phyloP scores from a whole-genome alignment of 345 rosid species.

The Citrus hindsii region DNA sequence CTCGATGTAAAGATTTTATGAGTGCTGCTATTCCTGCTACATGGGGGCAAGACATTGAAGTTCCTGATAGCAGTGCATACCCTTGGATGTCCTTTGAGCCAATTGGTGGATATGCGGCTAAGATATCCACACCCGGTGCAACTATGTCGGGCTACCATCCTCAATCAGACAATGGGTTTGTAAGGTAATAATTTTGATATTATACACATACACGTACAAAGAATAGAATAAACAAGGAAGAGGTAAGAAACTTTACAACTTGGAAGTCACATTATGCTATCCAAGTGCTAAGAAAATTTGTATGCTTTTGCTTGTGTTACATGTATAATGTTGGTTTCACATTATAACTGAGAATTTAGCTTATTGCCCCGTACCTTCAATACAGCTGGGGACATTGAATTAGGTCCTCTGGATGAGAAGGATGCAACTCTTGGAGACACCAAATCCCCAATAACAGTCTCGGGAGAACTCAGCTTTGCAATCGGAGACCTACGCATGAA shows the following conservation, averaged over 20 bases:
- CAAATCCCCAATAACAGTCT: conserved; percentile 32
- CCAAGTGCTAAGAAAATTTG: neutral
- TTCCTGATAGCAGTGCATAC: conserved; percentile 43
- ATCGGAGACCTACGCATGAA: conserved; percentile 21
- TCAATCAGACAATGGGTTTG: neutral
- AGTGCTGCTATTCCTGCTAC: conserved; percentile 60
- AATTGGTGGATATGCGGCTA: conserved; percentile 29
- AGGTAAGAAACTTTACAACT: neutral
- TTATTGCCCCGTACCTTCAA: conserved; percentile 35
- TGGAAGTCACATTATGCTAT: neutral
- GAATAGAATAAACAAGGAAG: neutral
- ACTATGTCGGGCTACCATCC: conserved; percentile 31
- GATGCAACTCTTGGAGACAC: conserved; percentile 51
- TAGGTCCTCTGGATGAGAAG: conserved; percentile 68
- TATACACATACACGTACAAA: neutral
- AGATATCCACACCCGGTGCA: conserved; percentile 39
- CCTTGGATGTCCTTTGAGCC: conserved; percentile 10
- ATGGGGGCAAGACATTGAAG: conserved; percentile 62
- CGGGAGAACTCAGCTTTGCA: conserved; percentile 37
- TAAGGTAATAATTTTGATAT: neutral
- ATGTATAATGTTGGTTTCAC: neutral
- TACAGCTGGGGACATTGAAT: conserved; percentile 48
- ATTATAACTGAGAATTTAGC: neutral
- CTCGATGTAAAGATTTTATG: conserved; percentile 43
- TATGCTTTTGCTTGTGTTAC: neutral